Evolutionary conservation across 1,139 yeast genomes (phyloP).

Genomic region (Spencermartinsiella ligniputridi): DNA sequence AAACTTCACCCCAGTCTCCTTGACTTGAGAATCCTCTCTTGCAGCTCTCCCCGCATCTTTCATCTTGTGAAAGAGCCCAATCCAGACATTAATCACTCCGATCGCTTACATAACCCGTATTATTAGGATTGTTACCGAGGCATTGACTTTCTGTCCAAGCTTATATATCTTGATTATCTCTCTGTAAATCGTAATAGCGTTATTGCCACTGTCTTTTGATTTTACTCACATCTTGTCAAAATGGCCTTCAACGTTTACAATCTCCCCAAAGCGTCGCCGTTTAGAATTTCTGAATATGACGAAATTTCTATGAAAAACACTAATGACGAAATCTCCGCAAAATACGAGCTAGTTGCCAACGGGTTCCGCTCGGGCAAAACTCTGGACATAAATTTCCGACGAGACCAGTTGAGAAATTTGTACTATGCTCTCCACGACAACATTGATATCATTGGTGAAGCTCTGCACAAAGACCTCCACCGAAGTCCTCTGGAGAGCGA

Average conservation of each 20-base stretch:
- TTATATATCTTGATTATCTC: no score
- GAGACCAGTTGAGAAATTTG: slow-evolving; percentile 61
- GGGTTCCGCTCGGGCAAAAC: slow-evolving; percentile 49
- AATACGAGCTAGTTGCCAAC: slow-evolving; percentile 41
- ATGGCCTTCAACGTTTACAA: slow-evolving; percentile 1
- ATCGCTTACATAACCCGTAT: neutral
- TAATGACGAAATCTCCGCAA: slow-evolving; percentile 45
- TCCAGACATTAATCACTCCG: no score
- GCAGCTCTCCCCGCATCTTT: neutral
- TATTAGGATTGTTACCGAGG: neutral
- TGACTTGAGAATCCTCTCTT: no score
- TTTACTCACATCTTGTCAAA: neutral
- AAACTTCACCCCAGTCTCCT: no score
- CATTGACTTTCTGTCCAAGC: no score
- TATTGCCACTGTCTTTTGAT: neutral
- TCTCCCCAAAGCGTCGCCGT: neutral
- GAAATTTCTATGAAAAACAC: slow-evolving; percentile 38
- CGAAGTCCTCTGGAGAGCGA: slow-evolving; percentile 60
- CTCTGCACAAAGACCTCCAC: slow-evolving; percentile 62
- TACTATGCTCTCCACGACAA: slow-evolving; percentile 65
- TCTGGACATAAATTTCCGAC: slow-evolving; percentile 52
- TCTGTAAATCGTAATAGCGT: no score
- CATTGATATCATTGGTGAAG: slow-evolving; percentile 49
- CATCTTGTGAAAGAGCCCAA: slow-evolving; percentile 4
- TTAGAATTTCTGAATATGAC: slow-evolving; percentile 11